Conservation (phyloP, 768 basidiomycete genomes). For the Lentinula detonsa region DNA sequence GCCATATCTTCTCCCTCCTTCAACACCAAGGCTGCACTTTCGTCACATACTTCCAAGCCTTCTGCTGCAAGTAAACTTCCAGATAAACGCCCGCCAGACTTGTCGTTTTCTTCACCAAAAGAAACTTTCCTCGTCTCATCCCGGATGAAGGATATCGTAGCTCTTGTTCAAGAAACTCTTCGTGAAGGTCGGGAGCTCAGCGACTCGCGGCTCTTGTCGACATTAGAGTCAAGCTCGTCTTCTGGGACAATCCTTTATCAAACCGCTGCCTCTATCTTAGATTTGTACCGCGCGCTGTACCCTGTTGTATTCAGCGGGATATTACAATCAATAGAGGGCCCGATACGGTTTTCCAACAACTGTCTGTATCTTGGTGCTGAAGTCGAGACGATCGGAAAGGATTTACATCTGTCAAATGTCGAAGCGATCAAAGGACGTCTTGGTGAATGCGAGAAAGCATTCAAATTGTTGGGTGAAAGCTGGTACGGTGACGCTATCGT, state of each 20-base stretch:
- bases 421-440: constrained; percentile 37
- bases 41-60: background rate
- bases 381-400: constrained; percentile 33
- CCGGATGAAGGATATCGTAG: constrained; percentile 46
- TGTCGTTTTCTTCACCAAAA: constrained; percentile 22
- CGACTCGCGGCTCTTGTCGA: constrained; percentile 46
- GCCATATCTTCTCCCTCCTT: constrained; percentile 14
- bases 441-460: constrained; percentile 40
- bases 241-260: constrained; percentile 56
- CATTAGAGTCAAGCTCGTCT: constrained; percentile 20
- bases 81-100: constrained; percentile 20
- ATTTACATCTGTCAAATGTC: constrained; percentile 12
- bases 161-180: constrained; percentile 55
- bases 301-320: constrained; percentile 52
- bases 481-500: constrained; percentile 72
- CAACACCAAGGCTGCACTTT: background rate
- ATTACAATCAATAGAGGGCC: constrained; percentile 41
- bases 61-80: constrained; percentile 14
- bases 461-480: constrained; percentile 56
- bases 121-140: constrained; percentile 60
- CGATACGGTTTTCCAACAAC: constrained; percentile 81
- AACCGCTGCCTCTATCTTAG: constrained; percentile 60
- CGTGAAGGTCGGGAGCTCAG: constrained; percentile 63
- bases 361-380: constrained; percentile 61
- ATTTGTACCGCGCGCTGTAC: constrained; percentile 75